phyloP scores from a whole-genome alignment of 495 filamentous ascomycete species.

The Penicillium roqueforti region DNA sequence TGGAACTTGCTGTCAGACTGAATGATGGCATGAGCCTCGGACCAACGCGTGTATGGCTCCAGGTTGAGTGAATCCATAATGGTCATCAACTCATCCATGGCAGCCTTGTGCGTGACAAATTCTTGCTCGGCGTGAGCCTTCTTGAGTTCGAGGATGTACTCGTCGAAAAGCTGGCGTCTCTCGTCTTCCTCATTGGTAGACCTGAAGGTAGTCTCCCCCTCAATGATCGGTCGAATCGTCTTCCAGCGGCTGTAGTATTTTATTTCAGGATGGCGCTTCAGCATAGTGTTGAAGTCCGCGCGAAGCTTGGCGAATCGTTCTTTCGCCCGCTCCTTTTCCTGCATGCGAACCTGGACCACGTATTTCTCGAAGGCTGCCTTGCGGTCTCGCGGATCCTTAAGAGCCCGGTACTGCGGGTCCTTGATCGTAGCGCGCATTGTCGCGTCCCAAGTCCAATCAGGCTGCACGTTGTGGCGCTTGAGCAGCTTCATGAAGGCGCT shows the following conservation, averaged over 20 bases:
- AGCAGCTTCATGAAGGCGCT: slow-evolving; percentile 90
- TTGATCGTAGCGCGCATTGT: slow-evolving; percentile 84
- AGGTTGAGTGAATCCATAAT: slow-evolving; percentile 81
- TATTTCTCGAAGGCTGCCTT: slow-evolving; percentile 95
- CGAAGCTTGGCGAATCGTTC: slow-evolving; percentile 92
- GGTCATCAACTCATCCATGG: slow-evolving; percentile 76
- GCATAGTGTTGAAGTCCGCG: slow-evolving; percentile 92
- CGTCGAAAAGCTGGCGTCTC: slow-evolving; percentile 88
- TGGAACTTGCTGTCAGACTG: slow-evolving; percentile 74
- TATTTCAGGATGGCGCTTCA: slow-evolving; percentile 95
- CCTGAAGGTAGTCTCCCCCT: slow-evolving; percentile 91
- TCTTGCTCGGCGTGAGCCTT: slow-evolving; percentile 73
- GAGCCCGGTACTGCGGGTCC: slow-evolving; percentile 87
- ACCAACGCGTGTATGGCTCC: slow-evolving; percentile 94
- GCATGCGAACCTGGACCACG: slow-evolving; percentile 78
- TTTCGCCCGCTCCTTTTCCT: slow-evolving; percentile 93
- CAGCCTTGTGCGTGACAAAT: slow-evolving; percentile 65
- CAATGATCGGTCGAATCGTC: slow-evolving; percentile 89
- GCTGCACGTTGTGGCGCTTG: slow-evolving; percentile 75
- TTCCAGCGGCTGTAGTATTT: slow-evolving; percentile 98
- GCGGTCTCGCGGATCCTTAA: slow-evolving; percentile 91
- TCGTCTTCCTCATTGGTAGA: slow-evolving; percentile 85
- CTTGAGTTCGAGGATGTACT: slow-evolving; percentile 82
- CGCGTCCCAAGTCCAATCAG: slow-evolving; percentile 91
- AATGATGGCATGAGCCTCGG: slow-evolving; percentile 80